These are phyloP conservation scores for Rhinocladiella similis DNA, from an alignment of 2,329 filamentous ascomycete genomes.

Conservation along the genomic window DNA sequence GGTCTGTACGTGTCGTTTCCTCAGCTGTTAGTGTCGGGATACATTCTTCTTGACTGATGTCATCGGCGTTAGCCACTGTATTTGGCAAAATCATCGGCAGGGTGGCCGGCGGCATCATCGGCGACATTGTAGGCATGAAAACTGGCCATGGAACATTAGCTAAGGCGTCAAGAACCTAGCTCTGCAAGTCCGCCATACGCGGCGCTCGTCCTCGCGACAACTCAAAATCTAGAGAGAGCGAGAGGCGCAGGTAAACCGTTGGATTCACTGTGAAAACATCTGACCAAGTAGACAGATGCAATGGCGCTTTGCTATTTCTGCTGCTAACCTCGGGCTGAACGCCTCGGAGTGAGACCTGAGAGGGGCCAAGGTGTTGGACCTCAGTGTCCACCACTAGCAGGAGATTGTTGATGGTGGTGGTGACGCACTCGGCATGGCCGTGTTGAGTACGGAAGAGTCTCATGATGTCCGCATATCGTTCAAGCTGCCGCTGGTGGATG, in stretches of 20 bases:
- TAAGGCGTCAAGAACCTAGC: background rate
- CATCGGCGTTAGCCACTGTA: background rate
- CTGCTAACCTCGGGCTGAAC: background rate
- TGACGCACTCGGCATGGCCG: conserved; percentile 2
- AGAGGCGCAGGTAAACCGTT: conserved; percentile 1
- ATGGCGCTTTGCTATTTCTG: background rate
- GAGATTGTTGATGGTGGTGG: background rate
- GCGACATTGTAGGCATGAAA: background rate
- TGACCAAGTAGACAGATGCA: background rate
- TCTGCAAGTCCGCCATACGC: background rate
- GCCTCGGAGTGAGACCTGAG: background rate
- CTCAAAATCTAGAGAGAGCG: background rate
- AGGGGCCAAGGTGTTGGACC: background rate
- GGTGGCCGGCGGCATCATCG: background rate
- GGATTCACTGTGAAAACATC: background rate
- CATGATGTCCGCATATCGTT: background rate
- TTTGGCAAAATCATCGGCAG: background rate
- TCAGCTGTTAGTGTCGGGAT: background rate
- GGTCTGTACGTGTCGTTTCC: background rate
- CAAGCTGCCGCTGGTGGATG: conserved; percentile 1
- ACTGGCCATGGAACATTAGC: background rate
- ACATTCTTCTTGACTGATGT: background rate
- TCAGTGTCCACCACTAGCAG: background rate
- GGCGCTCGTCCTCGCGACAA: background rate
- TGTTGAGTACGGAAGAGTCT: conserved; percentile 1